phyloP scores from a whole-genome alignment of 2,329 filamentous ascomycete species.

The Alternaria solani region DNA sequence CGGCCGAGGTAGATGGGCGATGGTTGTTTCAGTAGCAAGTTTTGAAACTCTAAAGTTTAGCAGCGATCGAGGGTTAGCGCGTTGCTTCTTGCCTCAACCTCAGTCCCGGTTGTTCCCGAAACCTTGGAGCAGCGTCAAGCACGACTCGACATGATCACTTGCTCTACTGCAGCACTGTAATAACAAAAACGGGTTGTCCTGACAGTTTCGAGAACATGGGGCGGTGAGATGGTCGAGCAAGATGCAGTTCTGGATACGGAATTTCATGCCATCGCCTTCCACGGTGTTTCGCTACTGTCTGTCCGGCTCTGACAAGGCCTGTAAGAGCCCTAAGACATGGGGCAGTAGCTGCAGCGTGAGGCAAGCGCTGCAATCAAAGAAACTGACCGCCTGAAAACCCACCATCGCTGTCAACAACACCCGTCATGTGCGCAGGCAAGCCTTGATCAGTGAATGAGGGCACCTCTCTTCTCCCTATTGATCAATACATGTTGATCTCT shows the following conservation, averaged over 20 bases:
- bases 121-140: slow-evolving; percentile 3
- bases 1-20: slow-evolving; percentile 5
- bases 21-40: slow-evolving; percentile 27
- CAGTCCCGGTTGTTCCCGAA: slow-evolving; percentile 26
- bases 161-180: not conserved
- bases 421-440: not conserved
- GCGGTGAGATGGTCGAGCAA: not conserved
- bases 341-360: no score
- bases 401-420: not conserved
- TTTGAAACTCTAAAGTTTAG: slow-evolving; percentile 41
- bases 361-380: no score
- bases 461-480: not conserved
- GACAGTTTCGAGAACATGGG: slow-evolving; percentile 1
- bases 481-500: not conserved
- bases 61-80: slow-evolving; percentile 28
- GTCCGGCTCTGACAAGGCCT: not conserved
- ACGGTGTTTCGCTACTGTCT: no score
- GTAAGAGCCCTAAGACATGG: not conserved
- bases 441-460: not conserved
- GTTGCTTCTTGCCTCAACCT: slow-evolving; percentile 10
- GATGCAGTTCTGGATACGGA: no score
- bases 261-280: no score
- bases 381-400: not conserved
- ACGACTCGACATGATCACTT: not conserved
- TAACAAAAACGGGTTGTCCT: not conserved